phyloP scores from a whole-genome alignment of 148 eudicot species.

The Camellia sinensis region DNA sequence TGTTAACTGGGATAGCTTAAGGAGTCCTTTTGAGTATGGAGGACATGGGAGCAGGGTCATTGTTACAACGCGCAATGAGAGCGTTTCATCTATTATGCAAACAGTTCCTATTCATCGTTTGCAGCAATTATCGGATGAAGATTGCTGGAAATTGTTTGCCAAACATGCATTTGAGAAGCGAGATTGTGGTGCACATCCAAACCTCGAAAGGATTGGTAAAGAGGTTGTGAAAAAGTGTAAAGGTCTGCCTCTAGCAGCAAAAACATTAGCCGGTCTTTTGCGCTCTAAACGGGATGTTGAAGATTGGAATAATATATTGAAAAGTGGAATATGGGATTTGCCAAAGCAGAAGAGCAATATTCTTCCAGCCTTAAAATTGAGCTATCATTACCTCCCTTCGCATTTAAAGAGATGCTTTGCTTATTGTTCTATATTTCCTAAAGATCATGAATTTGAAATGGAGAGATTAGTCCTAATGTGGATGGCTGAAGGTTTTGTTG shows the following conservation, averaged over 20 bases:
- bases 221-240: too few species aligned
- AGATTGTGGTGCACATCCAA: too few species aligned
- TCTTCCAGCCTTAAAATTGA: not conserved
- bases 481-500: not conserved
- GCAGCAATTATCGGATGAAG: too few species aligned
- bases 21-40: too few species aligned
- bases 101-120: too few species aligned
- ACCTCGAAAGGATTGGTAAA: too few species aligned
- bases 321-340: not conserved
- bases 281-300: not conserved
- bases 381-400: constrained; percentile 5
- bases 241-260: not conserved
- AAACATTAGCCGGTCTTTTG: not conserved
- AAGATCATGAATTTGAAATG: not conserved
- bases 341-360: not conserved
- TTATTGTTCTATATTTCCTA: not conserved
- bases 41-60: too few species aligned
- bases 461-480: not conserved
- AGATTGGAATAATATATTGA: constrained; percentile 5
- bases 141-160: too few species aligned
- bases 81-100: too few species aligned
- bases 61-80: too few species aligned
- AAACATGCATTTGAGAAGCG: too few species aligned
- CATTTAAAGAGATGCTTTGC: not conserved
- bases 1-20: too few species aligned